Evolutionary conservation across 23 red algal genomes (phyloP), one percentile per base, ranked within the genome.

Genomic region (Cyanidioschyzon merolae): DNA sequence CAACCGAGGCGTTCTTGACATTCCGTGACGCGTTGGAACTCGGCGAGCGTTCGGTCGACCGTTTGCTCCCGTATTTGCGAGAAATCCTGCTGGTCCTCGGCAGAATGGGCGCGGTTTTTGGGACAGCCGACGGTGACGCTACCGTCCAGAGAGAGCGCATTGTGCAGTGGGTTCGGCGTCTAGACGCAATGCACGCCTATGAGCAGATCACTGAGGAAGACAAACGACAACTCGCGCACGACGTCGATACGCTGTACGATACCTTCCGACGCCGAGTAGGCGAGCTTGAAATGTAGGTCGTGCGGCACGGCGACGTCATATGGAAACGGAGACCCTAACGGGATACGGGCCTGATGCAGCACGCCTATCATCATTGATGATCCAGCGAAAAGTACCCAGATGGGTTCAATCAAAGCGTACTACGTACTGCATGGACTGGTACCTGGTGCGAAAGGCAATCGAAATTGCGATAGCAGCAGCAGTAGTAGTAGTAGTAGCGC

Each of bases 261-360:
- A 35, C 63, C 12, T 71, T 71, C 29, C 21, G 32, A 7, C 12
- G 63, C 2, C 63, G 63, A 25, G 63, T 71, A 7, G 63, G 63
- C 29, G 63, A 71, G 29, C 63, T 71, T 7, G 63, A 71, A 71
- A 71, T 71, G 63, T 71, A 71, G 30, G 45, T n/a, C n/a, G n/a
- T n/a, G n/a, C n/a, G n/a, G n/a, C n/a, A n/a, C n/a, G n/a, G n/a
- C n/a, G n/a, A n/a, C n/a, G n/a, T n/a, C n/a, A n/a, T n/a, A n/a
- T n/a, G n/a, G n/a, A n/a, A n/a, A n/a, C n/a, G n/a, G n/a, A n/a
- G n/a, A n/a, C n/a, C n/a, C n/a, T n/a, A n/a, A n/a, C n/a, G n/a
- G n/a, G n/a, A n/a, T n/a, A n/a, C n/a, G n/a, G n/a, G n/a, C n/a
- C n/a, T n/a, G n/a, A n/a, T n/a, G n/a, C n/a, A n/a, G n/a, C n/a